Evolutionary conservation across 208 protist species (phyloP).

Genomic region (Leishmania braziliensis): DNA sequence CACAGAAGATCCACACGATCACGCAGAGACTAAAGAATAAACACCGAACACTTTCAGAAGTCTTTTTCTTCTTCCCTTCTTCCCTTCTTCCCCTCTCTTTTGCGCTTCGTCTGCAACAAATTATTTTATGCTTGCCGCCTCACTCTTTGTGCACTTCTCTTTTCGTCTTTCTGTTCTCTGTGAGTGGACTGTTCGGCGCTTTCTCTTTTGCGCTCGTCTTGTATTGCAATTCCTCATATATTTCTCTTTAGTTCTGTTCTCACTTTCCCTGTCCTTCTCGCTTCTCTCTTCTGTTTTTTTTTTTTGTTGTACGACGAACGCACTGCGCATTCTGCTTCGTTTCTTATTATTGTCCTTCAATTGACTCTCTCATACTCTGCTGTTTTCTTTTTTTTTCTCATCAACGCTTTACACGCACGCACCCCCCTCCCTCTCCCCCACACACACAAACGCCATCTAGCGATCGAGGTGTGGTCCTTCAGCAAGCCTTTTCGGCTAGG

Average conservation of each 20-base stretch:
- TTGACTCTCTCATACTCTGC: not conserved
- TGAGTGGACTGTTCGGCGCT: not conserved
- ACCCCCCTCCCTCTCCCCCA: not conserved
- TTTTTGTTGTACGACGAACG: not conserved
- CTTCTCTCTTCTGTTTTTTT: not conserved
- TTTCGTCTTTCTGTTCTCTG: slow-evolving; percentile 1
- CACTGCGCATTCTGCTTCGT: not conserved
- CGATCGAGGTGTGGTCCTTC: not conserved
- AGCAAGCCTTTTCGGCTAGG: not conserved
- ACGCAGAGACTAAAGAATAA: not conserved
- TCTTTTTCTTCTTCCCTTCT: not conserved
- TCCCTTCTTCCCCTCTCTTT: not conserved
- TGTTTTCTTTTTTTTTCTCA: not conserved
- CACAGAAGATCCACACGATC: not conserved
- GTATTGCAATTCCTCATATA: not conserved
- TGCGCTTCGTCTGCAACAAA: not conserved
- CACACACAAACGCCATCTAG: not conserved
- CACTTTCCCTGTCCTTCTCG: not conserved
- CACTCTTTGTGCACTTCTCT: not conserved
- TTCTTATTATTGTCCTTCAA: not conserved
- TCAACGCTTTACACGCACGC: not conserved
- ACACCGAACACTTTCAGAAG: not conserved
- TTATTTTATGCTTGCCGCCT: not conserved
- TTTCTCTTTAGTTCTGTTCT: not conserved
- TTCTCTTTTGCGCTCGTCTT: not conserved